Base-by-base conservation (phyloP, 352 stramenopile genomes). In the Phytophthora constricta region DNA sequence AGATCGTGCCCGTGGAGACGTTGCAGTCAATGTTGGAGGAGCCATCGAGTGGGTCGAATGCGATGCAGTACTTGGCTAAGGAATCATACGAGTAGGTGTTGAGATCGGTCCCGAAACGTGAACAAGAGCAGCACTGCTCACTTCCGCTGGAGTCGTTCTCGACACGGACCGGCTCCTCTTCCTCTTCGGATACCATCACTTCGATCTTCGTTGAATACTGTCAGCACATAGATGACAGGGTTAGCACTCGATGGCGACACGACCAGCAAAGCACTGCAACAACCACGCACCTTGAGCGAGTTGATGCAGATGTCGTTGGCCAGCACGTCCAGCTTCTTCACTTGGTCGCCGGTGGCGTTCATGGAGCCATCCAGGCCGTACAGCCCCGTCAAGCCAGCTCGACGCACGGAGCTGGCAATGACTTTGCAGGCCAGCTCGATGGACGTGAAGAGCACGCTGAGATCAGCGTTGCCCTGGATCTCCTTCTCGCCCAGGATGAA, bases 1-100 rank as follows among this genome's bases (percentile, higher is more conserved):
- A 99, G 75, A 99, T 99, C 45, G 97, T 99, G 54, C 97, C 97
- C 16, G 98, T 98, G 43, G 95, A 99, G 25, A 99, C 96, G 78
- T 99, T 99, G 80, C 97, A 99, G 79, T 99, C 97, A 88, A 99
- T 99, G 82, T 99, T 99, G 50, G 90, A 98, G 27, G 93, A 99
- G 33, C 97, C 97, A 72, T 99, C 97, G 1, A 99, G 85, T 45
- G 97, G 97, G 72, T 99, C 97, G 66, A 99, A 99, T 14, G 95
- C 96, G 58, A 99, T 98, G 79, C 93, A 98, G 86, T 98, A 99
- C 79, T 98, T 94, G 76, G 86, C 91, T 96, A 17, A 49, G 11
- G 34, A 9, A 13, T 14, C 14, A 47, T 39, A 26, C 43, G 4
- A 49, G 43, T 56, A 20, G 43, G 14, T 45, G 33, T 19, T 5